A percentile compares a stretch with the other conserved stretches of the same genome.
phyloP scores from a whole-genome alignment of 1,139 yeast genomes.

The Taiozyma sp. region DNA sequence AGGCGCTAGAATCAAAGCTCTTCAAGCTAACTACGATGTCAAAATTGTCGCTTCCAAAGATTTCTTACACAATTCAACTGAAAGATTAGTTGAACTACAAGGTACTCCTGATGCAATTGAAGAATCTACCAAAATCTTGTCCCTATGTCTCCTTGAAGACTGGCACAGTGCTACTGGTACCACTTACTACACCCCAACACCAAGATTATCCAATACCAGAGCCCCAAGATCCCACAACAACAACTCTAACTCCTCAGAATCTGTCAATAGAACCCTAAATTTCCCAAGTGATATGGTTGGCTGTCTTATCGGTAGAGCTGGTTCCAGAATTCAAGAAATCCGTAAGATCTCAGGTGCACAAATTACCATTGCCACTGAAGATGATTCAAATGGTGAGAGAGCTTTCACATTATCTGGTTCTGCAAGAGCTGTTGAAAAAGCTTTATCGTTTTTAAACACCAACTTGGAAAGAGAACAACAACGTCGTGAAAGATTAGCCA shows the following conservation, averaged over 20 bases:
- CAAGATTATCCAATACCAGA: constrained; percentile 22
- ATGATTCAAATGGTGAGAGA: constrained; percentile 61
- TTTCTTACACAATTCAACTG: constrained; percentile 78
- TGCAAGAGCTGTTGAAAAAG: constrained; percentile 60
- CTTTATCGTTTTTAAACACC: constrained; percentile 61
- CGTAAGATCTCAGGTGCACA: constrained; percentile 77
- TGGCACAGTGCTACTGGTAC: constrained; percentile 64
- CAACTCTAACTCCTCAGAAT: constrained; percentile 17
- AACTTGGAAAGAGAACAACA: constrained; percentile 76
- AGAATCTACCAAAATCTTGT: constrained; percentile 54
- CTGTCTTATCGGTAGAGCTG: constrained; percentile 85
- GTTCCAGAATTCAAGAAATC: constrained; percentile 82
- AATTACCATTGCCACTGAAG: constrained; percentile 73
- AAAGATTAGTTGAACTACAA: constrained; percentile 84
- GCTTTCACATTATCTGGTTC: constrained; percentile 72
- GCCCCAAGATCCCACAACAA: constrained; percentile 3
- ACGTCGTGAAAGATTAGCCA: constrained; percentile 42
- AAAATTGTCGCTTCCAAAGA: constrained; percentile 89
- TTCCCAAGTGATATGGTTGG: constrained; percentile 88
- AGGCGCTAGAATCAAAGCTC: constrained; percentile 76
- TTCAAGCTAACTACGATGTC: constrained; percentile 66
- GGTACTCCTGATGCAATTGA: constrained; percentile 68
- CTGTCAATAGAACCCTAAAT: constrained; percentile 37
- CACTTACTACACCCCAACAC: constrained; percentile 59
- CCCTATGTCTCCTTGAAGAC: constrained; percentile 74